These are phyloP conservation scores for Fraxinus xanthoxyloides DNA, from an alignment of 305 asterid genomes.

Conservation along the genomic window DNA sequence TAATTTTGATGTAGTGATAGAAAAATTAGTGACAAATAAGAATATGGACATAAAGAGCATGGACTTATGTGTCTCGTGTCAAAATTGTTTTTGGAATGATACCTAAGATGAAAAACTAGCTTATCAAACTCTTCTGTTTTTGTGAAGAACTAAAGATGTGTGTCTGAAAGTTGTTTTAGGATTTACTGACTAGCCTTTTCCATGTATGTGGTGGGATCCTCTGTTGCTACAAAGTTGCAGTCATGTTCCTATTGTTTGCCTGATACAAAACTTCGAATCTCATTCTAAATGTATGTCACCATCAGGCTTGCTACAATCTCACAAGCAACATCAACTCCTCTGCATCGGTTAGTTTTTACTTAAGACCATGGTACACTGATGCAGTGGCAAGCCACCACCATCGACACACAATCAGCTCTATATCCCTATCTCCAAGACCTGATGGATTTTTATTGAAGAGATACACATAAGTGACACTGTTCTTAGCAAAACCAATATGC, in stretches of 20 bases:
- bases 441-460: background rate
- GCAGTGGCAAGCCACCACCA: background rate
- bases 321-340: background rate
- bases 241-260: background rate
- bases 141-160: background rate
- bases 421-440: background rate
- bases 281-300: background rate
- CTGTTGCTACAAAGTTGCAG: background rate
- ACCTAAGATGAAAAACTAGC: background rate
- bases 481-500: background rate
- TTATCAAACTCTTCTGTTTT: background rate
- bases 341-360: background rate
- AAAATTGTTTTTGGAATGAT: background rate
- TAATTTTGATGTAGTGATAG: background rate
- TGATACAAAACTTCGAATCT: background rate
- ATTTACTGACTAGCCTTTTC: background rate
- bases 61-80: background rate
- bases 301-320: background rate
- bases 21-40: background rate
- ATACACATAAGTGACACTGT: background rate
- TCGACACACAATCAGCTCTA: background rate
- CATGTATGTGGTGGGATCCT: background rate
- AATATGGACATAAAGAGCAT: background rate
- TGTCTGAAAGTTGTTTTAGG: background rate
- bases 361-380: background rate